Evolutionary conservation across 2,329 filamentous ascomycete species (phyloP), one percentile per base, ranked within the genome.

Genomic region (Penicillium sp.): DNA sequence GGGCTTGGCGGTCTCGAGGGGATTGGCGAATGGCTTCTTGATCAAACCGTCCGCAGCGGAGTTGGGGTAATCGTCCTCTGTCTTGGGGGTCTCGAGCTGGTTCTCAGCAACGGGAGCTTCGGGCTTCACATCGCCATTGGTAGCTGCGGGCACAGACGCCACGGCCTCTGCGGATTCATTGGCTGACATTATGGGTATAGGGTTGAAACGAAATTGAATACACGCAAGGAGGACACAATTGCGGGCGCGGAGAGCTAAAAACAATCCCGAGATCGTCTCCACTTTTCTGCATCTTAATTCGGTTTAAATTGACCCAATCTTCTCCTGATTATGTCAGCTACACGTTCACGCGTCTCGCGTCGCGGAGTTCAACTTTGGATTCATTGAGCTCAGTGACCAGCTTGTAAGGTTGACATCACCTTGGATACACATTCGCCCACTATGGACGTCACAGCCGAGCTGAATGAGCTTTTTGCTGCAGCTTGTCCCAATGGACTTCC

Each of bases 401-500:
- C 33, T 37, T 37, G 5, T 26, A 22, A 49, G 31, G n/a, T 22
- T 49, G 16, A 49, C 47, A 21, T 41, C 37, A 29, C 39, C 39
- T 44, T 35, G 52, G 11, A 9, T 47, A 33, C 57, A 55, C 27
- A 26, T 21, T 19, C 24, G 14, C 37, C 37, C 55, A 66, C 41
- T 35, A 85, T 84, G 83, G 79, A 81, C 58, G 63, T 69, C n/a
- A 75, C 76, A 49, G 74, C 74, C 39, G 82, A 86, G 66, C 78
- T 87, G 65, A 82, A 84, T 58, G 79, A 83, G 70, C 79, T 79
- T 78, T 93, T 85, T 75, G 81, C 75, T 58, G 78, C 67, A 68
- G 81, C 74, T 68, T 81, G 74, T 69, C 83, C 78, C 5, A 75
- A 78, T 59, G 77, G 84, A 37, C 80, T 98, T 6, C 85, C 91